Percentiles rank a stretch among this genome's conserved stretches.
phyloP scores from a whole-genome alignment of 176 grass and related monocot genomes.

The Themeda triandra region DNA sequence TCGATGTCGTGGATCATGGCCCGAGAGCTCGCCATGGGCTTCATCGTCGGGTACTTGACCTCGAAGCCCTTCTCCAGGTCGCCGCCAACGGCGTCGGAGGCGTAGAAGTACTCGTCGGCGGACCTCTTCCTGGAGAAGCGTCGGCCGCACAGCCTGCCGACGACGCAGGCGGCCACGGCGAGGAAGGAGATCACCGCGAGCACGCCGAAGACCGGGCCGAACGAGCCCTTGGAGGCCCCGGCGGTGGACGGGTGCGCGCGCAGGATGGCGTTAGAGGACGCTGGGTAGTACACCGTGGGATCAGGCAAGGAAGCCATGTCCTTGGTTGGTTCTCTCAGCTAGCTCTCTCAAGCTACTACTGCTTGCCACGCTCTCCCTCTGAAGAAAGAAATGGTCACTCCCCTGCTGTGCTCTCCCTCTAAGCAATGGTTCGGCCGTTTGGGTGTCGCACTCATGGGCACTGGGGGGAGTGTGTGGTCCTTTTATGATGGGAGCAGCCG shows the following conservation, averaged over 20 bases:
- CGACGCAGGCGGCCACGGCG: conserved; percentile 59
- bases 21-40: conserved; percentile 61
- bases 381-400: neutral
- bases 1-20: conserved; percentile 66
- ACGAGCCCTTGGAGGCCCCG: conserved; percentile 56
- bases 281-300: conserved; percentile 52
- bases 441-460: neutral
- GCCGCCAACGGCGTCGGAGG: conserved; percentile 38
- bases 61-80: conserved; percentile 72
- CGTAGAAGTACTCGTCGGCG: conserved; percentile 36
- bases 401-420: neutral
- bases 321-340: too few species aligned
- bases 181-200: conserved; percentile 71
- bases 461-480: conserved; percentile 27
- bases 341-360: neutral
- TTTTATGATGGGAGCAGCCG: conserved; percentile 35
- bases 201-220: conserved; percentile 63
- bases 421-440: conserved; percentile 26
- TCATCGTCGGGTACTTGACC: conserved; percentile 58
- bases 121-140: conserved; percentile 39
- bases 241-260: conserved; percentile 26
- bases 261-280: conserved; percentile 43
- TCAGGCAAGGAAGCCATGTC: conserved; percentile 68
- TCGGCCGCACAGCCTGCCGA: conserved; percentile 62
- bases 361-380: neutral